These are phyloP conservation scores for Candida corydali DNA, from an alignment of 805 yeast species.

Conservation along the genomic window DNA sequence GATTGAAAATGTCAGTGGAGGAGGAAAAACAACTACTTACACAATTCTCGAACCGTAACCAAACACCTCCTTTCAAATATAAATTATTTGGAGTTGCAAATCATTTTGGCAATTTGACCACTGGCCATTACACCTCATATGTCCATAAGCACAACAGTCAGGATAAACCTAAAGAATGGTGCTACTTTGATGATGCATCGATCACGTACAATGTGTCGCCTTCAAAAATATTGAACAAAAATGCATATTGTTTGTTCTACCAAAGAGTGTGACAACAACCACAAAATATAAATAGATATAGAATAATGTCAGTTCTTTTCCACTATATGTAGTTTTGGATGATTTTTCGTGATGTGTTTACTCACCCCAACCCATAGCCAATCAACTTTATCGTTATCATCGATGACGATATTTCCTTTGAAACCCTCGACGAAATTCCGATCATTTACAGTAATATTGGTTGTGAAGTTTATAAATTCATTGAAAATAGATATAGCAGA, in stretches of 20 bases:
- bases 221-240: slow-evolving; percentile 57
- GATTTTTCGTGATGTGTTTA: slow-evolving; percentile 51
- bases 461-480: slow-evolving; percentile 75
- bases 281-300: background rate
- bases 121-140: slow-evolving; percentile 87
- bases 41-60: slow-evolving; percentile 63
- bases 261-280: slow-evolving; percentile 34
- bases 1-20: slow-evolving; percentile 26
- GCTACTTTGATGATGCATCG: slow-evolving; percentile 75
- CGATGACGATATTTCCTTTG: slow-evolving; percentile 56
- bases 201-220: slow-evolving; percentile 50
- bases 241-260: slow-evolving; percentile 83
- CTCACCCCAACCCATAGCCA: slow-evolving; percentile 71
- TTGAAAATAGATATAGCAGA: slow-evolving; percentile 80
- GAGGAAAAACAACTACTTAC: slow-evolving; percentile 43
- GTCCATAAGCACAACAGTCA: slow-evolving; percentile 53
- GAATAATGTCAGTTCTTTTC: slow-evolving; percentile 5
- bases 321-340: slow-evolving; percentile 44
- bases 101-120: slow-evolving; percentile 75
- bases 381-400: slow-evolving; percentile 40
- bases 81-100: slow-evolving; percentile 76
- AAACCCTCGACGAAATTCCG: slow-evolving; percentile 80
- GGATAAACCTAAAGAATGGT: slow-evolving; percentile 61
- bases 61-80: slow-evolving; percentile 75
- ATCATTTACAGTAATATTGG: slow-evolving; percentile 78